Conservation (phyloP, 768 basidiomycete species). For the Nidularia pulvinata region DNA sequence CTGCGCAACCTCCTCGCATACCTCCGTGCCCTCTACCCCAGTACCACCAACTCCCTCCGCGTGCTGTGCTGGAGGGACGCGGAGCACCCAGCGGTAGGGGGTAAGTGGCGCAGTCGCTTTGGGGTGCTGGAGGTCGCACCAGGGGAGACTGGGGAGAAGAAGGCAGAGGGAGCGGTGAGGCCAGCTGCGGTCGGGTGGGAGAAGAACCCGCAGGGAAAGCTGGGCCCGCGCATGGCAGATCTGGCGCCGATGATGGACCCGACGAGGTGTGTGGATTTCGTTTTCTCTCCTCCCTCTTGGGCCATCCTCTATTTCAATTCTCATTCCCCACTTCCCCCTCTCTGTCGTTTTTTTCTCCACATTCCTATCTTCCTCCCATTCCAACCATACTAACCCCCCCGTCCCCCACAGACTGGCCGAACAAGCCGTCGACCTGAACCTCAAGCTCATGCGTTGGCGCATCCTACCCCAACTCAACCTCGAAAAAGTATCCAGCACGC, state of each 20-base stretch:
- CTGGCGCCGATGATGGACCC: constrained; percentile 98
- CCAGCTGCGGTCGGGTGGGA: constrained; percentile 94
- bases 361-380: background rate
- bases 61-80: constrained; percentile 80
- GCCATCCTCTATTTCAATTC: too few relatives aligned
- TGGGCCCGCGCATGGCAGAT: constrained; percentile 87
- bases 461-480: constrained; percentile 89
- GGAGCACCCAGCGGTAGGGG: constrained; percentile 27
- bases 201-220: constrained; percentile 85
- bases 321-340: too few relatives aligned
- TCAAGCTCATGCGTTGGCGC: constrained; percentile 98
- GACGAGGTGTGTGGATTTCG: constrained; percentile 42
- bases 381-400: background rate
- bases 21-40: constrained; percentile 61
- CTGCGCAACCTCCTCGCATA: constrained; percentile 90
- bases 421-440: constrained; percentile 97
- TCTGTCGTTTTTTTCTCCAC: background rate
- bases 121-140: background rate
- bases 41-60: constrained; percentile 44
- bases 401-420: constrained; percentile 68
- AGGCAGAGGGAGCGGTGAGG: constrained; percentile 8
- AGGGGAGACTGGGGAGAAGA: background rate
- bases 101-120: background rate
- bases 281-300: background rate
- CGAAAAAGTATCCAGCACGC: constrained; percentile 80